A percentile compares a stretch with the other conserved stretches of the same genome.
Evolutionary conservation across 140 eudicot genomes (phyloP).

Genomic region (Flaveria floridana): DNA sequence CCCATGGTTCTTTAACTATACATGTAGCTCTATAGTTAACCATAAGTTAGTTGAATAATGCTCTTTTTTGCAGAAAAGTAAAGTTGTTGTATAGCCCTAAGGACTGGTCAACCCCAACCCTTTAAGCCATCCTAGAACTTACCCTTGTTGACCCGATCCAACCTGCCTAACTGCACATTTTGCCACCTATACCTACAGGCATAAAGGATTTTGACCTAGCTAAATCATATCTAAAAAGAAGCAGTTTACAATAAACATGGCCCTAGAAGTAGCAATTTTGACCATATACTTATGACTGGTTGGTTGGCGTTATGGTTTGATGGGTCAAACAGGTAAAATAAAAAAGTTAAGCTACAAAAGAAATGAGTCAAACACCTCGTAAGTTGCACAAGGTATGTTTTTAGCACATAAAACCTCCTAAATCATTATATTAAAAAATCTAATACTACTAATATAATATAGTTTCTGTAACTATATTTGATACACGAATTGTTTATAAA

Average conservation of each 20-base stretch:
- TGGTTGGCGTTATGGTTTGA: too few relatives aligned
- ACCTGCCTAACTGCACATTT: neutral
- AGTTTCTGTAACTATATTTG: neutral
- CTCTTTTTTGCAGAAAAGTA: neutral
- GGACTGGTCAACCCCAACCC: neutral
- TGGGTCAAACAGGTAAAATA: neutral
- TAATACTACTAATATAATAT: neutral
- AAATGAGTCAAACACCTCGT: neutral
- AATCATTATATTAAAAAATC: neutral
- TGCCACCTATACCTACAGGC: conserved; percentile 4
- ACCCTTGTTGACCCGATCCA: neutral
- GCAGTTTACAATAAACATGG: neutral
- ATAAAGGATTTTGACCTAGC: conserved; percentile 5
- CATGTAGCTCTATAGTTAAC: neutral
- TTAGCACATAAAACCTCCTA: neutral
- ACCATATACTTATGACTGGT: neutral
- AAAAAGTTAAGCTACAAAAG: neutral
- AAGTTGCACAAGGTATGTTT: neutral
- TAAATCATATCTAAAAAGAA: neutral
- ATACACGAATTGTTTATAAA: neutral
- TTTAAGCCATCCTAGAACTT: conserved; percentile 3
- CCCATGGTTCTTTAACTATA: too few relatives aligned
- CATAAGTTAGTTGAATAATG: neutral
- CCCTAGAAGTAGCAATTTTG: neutral
- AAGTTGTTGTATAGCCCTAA: neutral